A percentile compares a stretch with the other conserved stretches of the same genome.
phyloP scores from a whole-genome alignment of 768 basidiomycete species.

The Suillus placidus region DNA sequence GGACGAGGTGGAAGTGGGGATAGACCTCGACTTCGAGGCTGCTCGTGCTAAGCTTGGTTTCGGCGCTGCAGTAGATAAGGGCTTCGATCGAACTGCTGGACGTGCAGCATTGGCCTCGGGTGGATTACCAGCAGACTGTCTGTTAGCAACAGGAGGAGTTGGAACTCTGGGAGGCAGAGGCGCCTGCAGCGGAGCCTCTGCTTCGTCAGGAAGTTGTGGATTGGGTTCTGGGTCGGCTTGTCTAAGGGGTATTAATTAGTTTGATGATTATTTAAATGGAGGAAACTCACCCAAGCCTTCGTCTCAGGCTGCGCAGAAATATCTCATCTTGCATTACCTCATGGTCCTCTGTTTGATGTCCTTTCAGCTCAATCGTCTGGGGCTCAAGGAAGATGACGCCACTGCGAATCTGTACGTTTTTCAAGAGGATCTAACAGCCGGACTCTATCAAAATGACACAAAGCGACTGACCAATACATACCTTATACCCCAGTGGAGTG shows the following conservation, averaged over 20 bases:
- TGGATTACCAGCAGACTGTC: slow-evolving; percentile 4
- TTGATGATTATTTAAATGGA: not conserved
- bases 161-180: not conserved
- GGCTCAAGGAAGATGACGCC: slow-evolving; percentile 83
- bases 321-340: slow-evolving; percentile 57
- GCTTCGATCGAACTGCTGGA: not conserved
- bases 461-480: slow-evolving; percentile 28
- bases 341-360: slow-evolving; percentile 64
- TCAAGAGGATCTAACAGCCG: slow-evolving; percentile 61
- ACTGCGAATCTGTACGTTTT: slow-evolving; percentile 64
- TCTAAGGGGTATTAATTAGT: slow-evolving; percentile 16
- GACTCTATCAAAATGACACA: slow-evolving; percentile 2
- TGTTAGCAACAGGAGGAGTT: no score
- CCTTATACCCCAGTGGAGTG: slow-evolving; percentile 86
- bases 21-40: slow-evolving; percentile 12
- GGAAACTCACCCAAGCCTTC: slow-evolving; percentile 65
- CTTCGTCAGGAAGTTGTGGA: not conserved
- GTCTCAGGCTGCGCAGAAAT: slow-evolving; percentile 63
- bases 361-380: slow-evolving; percentile 58
- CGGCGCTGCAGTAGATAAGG: not conserved
- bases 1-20: slow-evolving; percentile 13
- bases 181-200: not conserved
- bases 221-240: slow-evolving; percentile 29
- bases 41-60: not conserved
- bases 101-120: no score